Evolutionary conservation across 2,329 filamentous ascomycete species (phyloP).

Genomic region (Penicillium glabrum): DNA sequence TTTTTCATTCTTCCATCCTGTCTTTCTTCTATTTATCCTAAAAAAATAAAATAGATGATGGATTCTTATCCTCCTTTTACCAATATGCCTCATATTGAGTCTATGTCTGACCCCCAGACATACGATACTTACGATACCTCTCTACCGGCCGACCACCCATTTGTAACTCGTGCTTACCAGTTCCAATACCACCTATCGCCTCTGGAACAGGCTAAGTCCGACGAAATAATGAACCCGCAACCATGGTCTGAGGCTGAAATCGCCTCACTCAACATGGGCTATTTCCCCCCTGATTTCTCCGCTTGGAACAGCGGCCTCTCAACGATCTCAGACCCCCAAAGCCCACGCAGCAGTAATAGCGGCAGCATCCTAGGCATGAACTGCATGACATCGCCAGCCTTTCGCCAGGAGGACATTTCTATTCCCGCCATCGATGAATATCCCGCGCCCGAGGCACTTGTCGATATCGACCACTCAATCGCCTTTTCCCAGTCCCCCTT

Average conservation of each 20-base stretch:
- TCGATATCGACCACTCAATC: conserved; percentile 11
- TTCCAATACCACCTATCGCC: conserved; percentile 9
- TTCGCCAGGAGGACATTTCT: conserved; percentile 17
- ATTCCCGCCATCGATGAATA: conserved; percentile 14
- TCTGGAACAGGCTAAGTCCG: conserved; percentile 3
- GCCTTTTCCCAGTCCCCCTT: conserved; percentile 3
- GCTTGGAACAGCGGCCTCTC: conserved; percentile 23
- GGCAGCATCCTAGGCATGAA: conserved; percentile 15
- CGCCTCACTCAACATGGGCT: conserved; percentile 1
- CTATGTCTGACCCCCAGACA: conserved; percentile 1
- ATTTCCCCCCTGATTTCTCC: conserved; percentile 7
- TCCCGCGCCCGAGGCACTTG: conserved; percentile 14
- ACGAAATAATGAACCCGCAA: not conserved
- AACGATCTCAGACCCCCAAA: conserved; percentile 26
- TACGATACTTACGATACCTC: conserved; percentile 9
- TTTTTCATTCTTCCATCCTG: not conserved
- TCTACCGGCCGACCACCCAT: conserved; percentile 9
- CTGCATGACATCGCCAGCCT: conserved; percentile 20
- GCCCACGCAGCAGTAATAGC: conserved; percentile 13
- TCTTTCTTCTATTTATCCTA: not conserved
- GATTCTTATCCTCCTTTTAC: conserved; percentile 12
- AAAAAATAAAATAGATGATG: conserved; percentile 1
- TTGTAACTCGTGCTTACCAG: conserved; percentile 8
- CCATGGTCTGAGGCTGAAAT: conserved; percentile 9
- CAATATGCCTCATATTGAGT: conserved; percentile 8